Evolutionary conservation across 208 protist species (phyloP), one percentile per base, ranked within the genome.

Genomic region (Kentomonas sorsogonicus): DNA sequence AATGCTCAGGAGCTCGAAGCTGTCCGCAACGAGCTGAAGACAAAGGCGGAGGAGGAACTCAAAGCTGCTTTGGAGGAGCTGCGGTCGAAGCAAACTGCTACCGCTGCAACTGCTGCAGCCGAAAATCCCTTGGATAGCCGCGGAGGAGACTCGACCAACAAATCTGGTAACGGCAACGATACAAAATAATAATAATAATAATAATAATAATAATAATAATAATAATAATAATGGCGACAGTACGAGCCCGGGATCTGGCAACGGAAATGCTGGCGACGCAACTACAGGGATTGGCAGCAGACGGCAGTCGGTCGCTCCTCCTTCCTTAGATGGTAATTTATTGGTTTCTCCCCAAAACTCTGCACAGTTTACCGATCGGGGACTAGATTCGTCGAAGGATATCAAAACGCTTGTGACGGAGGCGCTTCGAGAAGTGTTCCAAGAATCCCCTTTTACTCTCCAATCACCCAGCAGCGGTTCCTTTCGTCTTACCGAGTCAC

Each of bases 361-460:
- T 9, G 18, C 27, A 1, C 51, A 64, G 18, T n/a, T 22, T 23
- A 20, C 39, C 18, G 7, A 34, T 3, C 44, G 23, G 5, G 52
- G 11, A n/a, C 5, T 27, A 44, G 15, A 46, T 51, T n/a, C n/a
- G n/a, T 5, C 40, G 38, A 30, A 30, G 23, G 73, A 87, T 54
- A 73, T 92, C 30, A 78, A 83, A 25, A 63, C 66, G 45, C 54
- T 79, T 41, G 53, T 92, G n/a, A 87, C 73, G 11, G 80, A 86
- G 39, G 72, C 76, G 31, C 67, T 92, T 36, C 69, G 73, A 27
- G 67, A 80, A 48, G 69, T 85, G 0, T 85, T 92, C 66, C 57
- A 70, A 2, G 76, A 69, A 23, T 86, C 76, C 22, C 78, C 80
- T 1, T 86, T 82, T 53, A 86, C 76, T 52, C 54, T 78, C 22